Percentiles rank a stretch among this genome's conserved stretches.
These are phyloP conservation scores for Tricholomella constricta DNA, from an alignment of 768 basidiomycete species.

Conservation along the genomic window DNA sequence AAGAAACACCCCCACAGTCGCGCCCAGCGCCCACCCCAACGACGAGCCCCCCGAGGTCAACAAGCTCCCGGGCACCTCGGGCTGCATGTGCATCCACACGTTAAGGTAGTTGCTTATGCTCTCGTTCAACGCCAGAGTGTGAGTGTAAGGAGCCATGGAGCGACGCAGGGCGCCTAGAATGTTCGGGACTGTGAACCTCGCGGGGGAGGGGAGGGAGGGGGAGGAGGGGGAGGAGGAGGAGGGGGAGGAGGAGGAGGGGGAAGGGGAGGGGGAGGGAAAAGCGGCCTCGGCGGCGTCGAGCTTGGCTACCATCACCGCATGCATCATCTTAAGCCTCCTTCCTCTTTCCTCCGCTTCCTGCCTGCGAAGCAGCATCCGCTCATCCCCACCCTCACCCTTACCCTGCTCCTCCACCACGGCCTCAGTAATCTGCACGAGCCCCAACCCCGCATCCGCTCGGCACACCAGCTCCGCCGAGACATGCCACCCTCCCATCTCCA, in stretches of 20 bases:
- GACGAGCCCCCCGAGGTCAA: constrained; percentile 64
- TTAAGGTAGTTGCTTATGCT: constrained; percentile 56
- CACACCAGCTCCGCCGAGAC: constrained; percentile 56
- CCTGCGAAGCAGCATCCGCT: constrained; percentile 7
- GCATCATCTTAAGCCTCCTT: constrained; percentile 18
- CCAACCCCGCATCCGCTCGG: constrained; percentile 54
- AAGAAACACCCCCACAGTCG: constrained; percentile 58
- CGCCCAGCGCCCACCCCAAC: constrained; percentile 70
- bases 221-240: too few relatives aligned
- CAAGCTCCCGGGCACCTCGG: constrained; percentile 50
- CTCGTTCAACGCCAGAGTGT: constrained; percentile 60
- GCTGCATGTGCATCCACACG: constrained; percentile 61
- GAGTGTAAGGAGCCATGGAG: constrained; percentile 39
- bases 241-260: too few relatives aligned
- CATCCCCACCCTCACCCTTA: too few relatives aligned
- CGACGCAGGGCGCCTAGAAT: constrained; percentile 51
- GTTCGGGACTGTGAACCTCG: constrained; percentile 42
- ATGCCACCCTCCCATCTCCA: constrained; percentile 14
- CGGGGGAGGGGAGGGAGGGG: not conserved
- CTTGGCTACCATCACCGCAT: constrained; percentile 22
- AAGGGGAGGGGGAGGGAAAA: too few relatives aligned
- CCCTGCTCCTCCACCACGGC: constrained; percentile 25
- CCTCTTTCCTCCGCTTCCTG: constrained; percentile 17
- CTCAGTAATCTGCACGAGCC: constrained; percentile 50
- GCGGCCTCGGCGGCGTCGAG: constrained; percentile 34